Percentiles rank a stretch among this genome's conserved stretches.
Evolutionary conservation across 345 rosid species (phyloP).

Genomic region (Citrus medica): DNA sequence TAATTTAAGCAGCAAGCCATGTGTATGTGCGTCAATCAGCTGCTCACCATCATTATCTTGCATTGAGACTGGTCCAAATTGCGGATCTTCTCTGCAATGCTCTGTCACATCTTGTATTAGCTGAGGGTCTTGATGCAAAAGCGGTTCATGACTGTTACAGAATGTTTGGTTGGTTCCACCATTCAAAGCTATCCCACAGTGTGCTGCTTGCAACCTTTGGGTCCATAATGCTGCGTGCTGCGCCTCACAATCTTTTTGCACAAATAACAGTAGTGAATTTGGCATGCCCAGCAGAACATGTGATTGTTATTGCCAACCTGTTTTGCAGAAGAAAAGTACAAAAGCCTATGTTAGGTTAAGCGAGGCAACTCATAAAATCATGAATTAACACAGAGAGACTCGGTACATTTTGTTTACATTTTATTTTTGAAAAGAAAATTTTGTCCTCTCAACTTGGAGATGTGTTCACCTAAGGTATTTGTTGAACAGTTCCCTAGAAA

Average conservation of each 20-base stretch:
- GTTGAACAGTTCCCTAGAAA: not conserved
- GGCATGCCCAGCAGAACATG: slow-evolving; percentile 85
- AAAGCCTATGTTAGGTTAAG: not conserved
- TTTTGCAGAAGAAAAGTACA: not conserved
- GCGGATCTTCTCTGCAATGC: not conserved
- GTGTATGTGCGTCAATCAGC: not conserved
- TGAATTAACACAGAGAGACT: not conserved
- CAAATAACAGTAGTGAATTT: slow-evolving; percentile 65
- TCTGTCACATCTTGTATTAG: not conserved
- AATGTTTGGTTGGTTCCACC: not conserved
- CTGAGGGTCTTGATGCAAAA: not conserved
- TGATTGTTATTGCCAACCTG: slow-evolving; percentile 85
- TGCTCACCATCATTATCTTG: not conserved
- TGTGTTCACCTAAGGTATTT: not conserved
- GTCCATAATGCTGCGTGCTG: slow-evolving; percentile 65
- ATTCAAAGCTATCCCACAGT: slow-evolving; percentile 33
- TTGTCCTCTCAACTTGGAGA: not conserved
- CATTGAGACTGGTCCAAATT: not conserved
- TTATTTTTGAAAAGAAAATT: not conserved
- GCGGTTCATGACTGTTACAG: not conserved
- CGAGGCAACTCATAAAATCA: not conserved
- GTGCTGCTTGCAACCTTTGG: slow-evolving; percentile 93
- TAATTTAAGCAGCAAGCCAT: not conserved
- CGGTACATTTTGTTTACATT: not conserved
- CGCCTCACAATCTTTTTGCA: slow-evolving; percentile 70